Conservation (phyloP, 2,329 filamentous ascomycete species). For the Aspergillus fischeri region DNA sequence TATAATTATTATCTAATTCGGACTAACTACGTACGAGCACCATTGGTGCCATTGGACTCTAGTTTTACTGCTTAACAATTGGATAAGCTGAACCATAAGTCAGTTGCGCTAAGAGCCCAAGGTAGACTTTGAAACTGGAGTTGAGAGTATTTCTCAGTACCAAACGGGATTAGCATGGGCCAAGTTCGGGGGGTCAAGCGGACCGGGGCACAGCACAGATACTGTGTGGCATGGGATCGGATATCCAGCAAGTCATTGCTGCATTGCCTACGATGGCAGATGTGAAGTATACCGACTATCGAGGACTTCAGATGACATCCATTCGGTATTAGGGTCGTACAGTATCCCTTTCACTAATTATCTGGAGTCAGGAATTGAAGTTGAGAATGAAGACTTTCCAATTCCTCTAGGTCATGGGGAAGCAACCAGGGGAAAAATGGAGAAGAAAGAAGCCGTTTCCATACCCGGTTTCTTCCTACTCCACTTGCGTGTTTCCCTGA, state of each 20-base stretch:
- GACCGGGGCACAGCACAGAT: not conserved
- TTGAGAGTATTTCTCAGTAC: conserved; percentile 2
- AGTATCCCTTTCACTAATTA: not conserved
- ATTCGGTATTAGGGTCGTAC: too few relatives aligned
- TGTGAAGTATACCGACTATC: too few relatives aligned
- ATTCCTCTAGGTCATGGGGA: not conserved
- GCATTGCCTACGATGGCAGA: too few relatives aligned
- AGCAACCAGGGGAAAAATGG: not conserved
- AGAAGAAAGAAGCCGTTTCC: conserved; percentile 7
- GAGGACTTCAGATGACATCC: too few relatives aligned
- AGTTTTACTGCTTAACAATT: not conserved
- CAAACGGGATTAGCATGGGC: conserved; percentile 10
- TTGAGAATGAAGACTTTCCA: not conserved
- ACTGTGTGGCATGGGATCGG: not conserved
- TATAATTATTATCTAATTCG: not conserved
- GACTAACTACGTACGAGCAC: not conserved
- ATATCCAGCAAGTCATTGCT: not conserved
- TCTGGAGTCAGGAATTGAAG: too few relatives aligned
- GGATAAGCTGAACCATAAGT: not conserved
- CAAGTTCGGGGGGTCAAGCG: conserved; percentile 15
- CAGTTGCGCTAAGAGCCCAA: not conserved
- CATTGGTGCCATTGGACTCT: too few relatives aligned
- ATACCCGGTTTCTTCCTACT: conserved; percentile 1
- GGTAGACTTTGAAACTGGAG: not conserved
- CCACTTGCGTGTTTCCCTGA: not conserved